phyloP scores from a whole-genome alignment of 306 rosid genomes.

The Prinsepia uniflora region DNA sequence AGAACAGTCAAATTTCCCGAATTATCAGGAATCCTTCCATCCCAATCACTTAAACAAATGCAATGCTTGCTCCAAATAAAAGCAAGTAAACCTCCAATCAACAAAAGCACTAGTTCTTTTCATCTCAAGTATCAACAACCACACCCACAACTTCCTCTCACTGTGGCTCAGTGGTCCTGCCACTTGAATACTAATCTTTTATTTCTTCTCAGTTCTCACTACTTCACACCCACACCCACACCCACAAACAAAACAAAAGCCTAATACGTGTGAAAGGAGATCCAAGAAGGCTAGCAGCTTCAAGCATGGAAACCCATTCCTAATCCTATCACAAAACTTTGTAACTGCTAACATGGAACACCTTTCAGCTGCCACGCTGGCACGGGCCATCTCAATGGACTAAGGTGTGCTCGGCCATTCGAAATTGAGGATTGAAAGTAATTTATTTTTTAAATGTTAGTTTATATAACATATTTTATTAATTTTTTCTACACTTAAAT shows the following conservation, averaged over 20 bases:
- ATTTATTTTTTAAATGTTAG: too few species aligned
- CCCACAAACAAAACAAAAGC: background rate
- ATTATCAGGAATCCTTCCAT: background rate
- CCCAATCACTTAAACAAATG: background rate
- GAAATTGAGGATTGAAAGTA: too few species aligned
- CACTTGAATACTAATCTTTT: too few species aligned
- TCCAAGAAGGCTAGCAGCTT: background rate
- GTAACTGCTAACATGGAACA: background rate
- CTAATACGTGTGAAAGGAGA: too few species aligned
- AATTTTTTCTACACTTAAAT: too few species aligned
- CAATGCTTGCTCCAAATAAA: background rate
- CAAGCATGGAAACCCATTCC: constrained; percentile 19
- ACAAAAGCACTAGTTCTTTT: background rate
- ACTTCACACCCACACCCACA: background rate
- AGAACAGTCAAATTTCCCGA: background rate
- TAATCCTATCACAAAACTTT: background rate
- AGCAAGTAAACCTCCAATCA: background rate
- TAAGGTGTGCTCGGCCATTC: too few species aligned
- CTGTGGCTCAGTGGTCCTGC: background rate
- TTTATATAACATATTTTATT: too few species aligned
- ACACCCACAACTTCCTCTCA: background rate
- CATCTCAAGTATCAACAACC: background rate
- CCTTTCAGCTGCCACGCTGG: background rate
- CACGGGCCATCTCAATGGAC: too few species aligned
- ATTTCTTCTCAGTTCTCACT: too few species aligned